Evolutionary conservation across 2,329 filamentous ascomycete genomes (phyloP).

Genomic region (Neonectria coccinea): DNA sequence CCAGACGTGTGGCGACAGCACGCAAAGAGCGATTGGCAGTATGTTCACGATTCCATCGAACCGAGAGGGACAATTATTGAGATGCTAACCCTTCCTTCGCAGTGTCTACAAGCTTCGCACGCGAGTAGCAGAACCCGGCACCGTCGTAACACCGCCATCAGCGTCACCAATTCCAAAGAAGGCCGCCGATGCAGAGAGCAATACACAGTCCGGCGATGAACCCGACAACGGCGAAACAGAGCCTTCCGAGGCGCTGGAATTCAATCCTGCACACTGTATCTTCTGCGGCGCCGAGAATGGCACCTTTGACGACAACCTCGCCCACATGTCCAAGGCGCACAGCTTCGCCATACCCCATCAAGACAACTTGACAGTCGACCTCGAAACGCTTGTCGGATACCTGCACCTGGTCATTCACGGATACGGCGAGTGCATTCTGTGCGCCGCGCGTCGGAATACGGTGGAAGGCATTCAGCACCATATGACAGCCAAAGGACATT

Average conservation of each 20-base stretch:
- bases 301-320: constrained; percentile 52
- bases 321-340: constrained; percentile 63
- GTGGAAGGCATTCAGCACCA: constrained; percentile 62
- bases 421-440: constrained; percentile 64
- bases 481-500: constrained; percentile 63
- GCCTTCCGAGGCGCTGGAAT: not conserved
- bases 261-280: constrained; percentile 49
- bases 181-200: not conserved
- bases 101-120: not conserved
- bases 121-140: not conserved
- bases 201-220: not conserved
- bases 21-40: constrained; percentile 1
- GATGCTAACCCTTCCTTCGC: not conserved
- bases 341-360: constrained; percentile 58
- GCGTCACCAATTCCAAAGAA: not conserved
- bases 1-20: not conserved
- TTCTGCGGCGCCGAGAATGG: constrained; percentile 54
- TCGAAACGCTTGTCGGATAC: constrained; percentile 60
- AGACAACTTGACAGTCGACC: constrained; percentile 57
- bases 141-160: not conserved
- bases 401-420: constrained; percentile 60
- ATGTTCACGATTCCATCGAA: not conserved
- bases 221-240: not conserved
- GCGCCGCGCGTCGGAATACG: constrained; percentile 57
- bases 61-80: not conserved